Percentiles rank a stretch among this genome's conserved stretches.
These are phyloP conservation scores for Plenodomus biglobosus DNA, from an alignment of 2,329 filamentous ascomycete species.

Conservation along the genomic window DNA sequence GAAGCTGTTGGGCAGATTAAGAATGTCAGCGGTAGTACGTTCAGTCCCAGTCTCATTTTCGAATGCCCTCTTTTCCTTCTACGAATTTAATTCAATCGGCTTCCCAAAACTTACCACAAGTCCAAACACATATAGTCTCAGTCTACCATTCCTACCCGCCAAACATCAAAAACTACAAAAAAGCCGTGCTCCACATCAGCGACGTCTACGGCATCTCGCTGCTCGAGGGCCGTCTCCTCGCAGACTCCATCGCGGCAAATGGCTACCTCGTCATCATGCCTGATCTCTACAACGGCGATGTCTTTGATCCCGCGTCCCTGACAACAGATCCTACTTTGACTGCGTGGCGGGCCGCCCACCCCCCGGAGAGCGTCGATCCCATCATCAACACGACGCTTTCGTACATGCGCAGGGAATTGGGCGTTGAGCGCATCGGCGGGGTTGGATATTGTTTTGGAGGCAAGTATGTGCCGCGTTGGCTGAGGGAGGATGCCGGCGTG, in stretches of 20 bases:
- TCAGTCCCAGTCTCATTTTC: neutral
- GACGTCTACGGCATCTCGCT: conserved; percentile 41
- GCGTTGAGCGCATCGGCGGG: conserved; percentile 59
- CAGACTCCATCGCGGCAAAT: conserved; percentile 38
- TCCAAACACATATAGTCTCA: conserved; percentile 17
- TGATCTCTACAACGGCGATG: conserved; percentile 41
- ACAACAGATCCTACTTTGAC: conserved; percentile 68
- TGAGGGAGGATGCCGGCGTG: conserved; percentile 53
- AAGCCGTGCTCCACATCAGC: conserved; percentile 40
- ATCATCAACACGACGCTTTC: conserved; percentile 57
- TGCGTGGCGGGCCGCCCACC: conserved; percentile 51
- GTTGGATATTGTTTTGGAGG: conserved; percentile 75
- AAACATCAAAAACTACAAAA: conserved; percentile 14
- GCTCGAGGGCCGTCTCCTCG: conserved; percentile 38
- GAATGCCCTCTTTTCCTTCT: neutral
- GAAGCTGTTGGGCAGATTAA: conserved; percentile 21
- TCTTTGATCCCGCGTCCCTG: conserved; percentile 35
- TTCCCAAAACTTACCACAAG: no score
- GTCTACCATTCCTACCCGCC: conserved; percentile 26
- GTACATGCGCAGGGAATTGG: conserved; percentile 59
- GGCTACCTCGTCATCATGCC: conserved; percentile 41
- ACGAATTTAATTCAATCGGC: no score
- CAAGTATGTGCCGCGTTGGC: conserved; percentile 71
- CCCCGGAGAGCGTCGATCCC: conserved; percentile 48
- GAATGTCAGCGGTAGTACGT: conserved; percentile 30